phyloP scores from a whole-genome alignment of 164 flowering plant species.

The Nymphaea colorata region DNA sequence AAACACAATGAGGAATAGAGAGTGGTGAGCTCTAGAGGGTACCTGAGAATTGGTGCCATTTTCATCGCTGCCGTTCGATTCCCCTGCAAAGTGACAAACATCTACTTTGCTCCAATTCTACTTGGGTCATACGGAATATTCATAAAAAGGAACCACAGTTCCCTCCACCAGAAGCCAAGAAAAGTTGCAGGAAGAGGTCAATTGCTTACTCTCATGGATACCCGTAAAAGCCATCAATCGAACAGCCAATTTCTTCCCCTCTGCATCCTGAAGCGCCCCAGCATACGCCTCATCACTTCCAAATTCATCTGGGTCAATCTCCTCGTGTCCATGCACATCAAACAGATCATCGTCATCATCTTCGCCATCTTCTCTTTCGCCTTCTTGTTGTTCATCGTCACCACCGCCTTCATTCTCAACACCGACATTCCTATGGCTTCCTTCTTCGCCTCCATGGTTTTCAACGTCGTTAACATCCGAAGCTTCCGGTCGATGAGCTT shows the following conservation, averaged over 20 bases:
- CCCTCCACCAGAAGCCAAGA: no score
- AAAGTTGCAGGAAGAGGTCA: no score
- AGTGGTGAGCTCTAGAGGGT: constrained; percentile 3
- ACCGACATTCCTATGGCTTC: no score
- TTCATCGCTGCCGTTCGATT: constrained; percentile 11
- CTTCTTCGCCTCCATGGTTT: no score
- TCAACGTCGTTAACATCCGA: constrained; percentile 14
- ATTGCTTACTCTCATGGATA: constrained; percentile 17
- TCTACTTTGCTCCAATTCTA: no score
- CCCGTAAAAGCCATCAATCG: constrained; percentile 24
- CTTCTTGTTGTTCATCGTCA: no score
- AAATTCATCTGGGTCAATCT: constrained; percentile 39
- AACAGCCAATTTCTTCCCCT: constrained; percentile 20
- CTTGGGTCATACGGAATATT: no score
- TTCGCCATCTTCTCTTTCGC: constrained; percentile 4
- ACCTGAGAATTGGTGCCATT: constrained; percentile 19
- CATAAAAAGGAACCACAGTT: no score
- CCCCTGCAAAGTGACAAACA: neutral
- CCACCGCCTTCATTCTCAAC: no score
- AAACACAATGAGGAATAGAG: no score
- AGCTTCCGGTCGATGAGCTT: constrained; percentile 61
- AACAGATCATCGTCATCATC: constrained; percentile 7
- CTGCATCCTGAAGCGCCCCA: constrained; percentile 42
- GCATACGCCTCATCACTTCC: constrained; percentile 82
- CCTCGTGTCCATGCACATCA: constrained; percentile 21